Base-by-base conservation (phyloP, 2,329 filamentous ascomycete species). In the Colletotrichum caudatum region DNA sequence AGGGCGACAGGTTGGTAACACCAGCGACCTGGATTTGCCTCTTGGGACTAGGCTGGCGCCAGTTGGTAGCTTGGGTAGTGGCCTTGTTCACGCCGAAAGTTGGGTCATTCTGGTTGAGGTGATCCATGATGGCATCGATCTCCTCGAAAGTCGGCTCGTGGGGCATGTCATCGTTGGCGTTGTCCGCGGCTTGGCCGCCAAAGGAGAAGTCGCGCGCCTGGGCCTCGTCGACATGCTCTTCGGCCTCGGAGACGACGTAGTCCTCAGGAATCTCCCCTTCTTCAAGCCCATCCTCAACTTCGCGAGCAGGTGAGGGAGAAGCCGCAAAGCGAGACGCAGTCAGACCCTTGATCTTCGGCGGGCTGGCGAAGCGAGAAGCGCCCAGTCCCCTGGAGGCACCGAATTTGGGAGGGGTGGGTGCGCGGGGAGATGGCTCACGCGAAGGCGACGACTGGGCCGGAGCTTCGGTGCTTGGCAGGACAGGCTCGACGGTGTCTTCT, bases 41-140 rank as follows among this genome's bases (percentile, higher is more conserved):
- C 53, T 78, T 77, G 16, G 83, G 82, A 70, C 82, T 87, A 11
- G 81, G 78, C 53, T 86, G 83, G 20, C 81, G 82, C 84, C 86
- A 88, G 48, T 81, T 79, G 6, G 85, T 80, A 57, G 86, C 62
- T 48, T 69, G 83, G 18, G 33, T 50, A 26, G 84, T 79, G 9
- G 83, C 83, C 77, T 90, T 91, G 78, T 94, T 93, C 71, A 94
- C 89, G 16, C 93, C 93, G 79, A 92, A 89, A 63, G 92, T 90
- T 1, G 92, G 92, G 74, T 94, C 90, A 59, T 86, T 89, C 70
- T 91, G 88, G 76, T 94, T 92, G 76, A 98, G 88, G 72, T 96
- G 92, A 74, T 92, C 90, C 94, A 98, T 97, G 64, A 98, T 91
- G 56, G 92, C 94, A 83, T 98, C 95, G 77, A 98, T 95, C 78